A percentile compares a stretch with the other conserved stretches of the same genome.
Conservation (phyloP, 495 filamentous ascomycete species). For the Thozetella sp. region DNA sequence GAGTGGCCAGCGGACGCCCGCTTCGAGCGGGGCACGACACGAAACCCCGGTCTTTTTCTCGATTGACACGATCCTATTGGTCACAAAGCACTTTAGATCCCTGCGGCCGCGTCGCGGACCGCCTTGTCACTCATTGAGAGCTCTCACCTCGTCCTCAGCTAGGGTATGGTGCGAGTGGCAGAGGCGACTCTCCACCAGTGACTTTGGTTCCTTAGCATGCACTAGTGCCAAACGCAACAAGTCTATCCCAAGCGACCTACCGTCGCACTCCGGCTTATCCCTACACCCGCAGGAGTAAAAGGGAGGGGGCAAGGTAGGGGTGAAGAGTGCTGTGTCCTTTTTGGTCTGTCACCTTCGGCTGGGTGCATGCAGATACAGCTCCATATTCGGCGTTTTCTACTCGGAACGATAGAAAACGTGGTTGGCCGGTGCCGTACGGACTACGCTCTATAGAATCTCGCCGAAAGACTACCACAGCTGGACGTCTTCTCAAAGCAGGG, state of each 20-base stretch:
- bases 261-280: neutral
- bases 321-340: too few relatives aligned
- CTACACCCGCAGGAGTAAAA: neutral
- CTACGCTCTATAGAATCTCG: too few relatives aligned
- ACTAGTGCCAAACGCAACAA: neutral
- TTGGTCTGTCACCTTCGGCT: too few relatives aligned
- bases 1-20: constrained; percentile 23
- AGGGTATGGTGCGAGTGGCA: neutral
- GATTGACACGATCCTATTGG: constrained; percentile 35
- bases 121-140: neutral
- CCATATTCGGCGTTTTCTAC: neutral
- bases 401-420: neutral
- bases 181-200: neutral
- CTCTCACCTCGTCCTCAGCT: neutral
- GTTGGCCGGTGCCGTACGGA: too few relatives aligned
- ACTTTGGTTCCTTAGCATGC: neutral
- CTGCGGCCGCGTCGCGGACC: constrained; percentile 14
- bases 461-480: too few relatives aligned
- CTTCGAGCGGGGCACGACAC: constrained; percentile 12
- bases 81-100: constrained; percentile 28
- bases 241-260: neutral
- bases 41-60: constrained; percentile 15
- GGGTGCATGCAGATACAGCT: too few relatives aligned
- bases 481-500: too few relatives aligned
- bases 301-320: neutral